Conservation (phyloP, 2,329 filamentous ascomycete species). For the Fusarium sp. region DNA sequence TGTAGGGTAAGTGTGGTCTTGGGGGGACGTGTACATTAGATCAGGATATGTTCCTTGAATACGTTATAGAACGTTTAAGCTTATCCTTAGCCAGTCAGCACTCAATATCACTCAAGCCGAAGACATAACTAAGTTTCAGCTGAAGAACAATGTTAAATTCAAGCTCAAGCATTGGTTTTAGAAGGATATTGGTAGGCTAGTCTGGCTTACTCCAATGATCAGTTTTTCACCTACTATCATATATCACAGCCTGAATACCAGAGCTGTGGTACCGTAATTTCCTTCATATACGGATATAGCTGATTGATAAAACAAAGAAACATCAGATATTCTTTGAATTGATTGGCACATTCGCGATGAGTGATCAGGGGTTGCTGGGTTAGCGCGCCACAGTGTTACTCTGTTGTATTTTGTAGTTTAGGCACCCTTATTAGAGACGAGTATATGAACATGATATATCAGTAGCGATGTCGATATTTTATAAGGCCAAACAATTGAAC, state of each 20-base stretch:
- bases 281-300: not conserved
- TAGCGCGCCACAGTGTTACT: conserved; percentile 24
- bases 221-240: not conserved
- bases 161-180: too few relatives aligned
- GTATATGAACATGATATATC: conserved; percentile 16
- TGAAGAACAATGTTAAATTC: too few relatives aligned
- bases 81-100: too few relatives aligned
- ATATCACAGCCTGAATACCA: not conserved
- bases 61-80: not conserved
- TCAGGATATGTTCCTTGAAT: not conserved
- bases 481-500: not conserved
- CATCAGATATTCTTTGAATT: not conserved
- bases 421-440: conserved; percentile 29
- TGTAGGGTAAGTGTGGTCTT: not conserved
- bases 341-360: not conserved
- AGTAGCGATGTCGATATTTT: too few relatives aligned
- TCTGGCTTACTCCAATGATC: too few relatives aligned
- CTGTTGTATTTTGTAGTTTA: conserved; percentile 20
- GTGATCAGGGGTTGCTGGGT: conserved; percentile 29
- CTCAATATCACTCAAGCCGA: too few relatives aligned
- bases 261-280: conserved; percentile 4
- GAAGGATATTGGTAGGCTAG: too few relatives aligned
- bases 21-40: not conserved
- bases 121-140: too few relatives aligned
- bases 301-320: too few relatives aligned